These are phyloP conservation scores for Dryas alaskensis DNA, from an alignment of 306 rosid species.

Conservation along the genomic window DNA sequence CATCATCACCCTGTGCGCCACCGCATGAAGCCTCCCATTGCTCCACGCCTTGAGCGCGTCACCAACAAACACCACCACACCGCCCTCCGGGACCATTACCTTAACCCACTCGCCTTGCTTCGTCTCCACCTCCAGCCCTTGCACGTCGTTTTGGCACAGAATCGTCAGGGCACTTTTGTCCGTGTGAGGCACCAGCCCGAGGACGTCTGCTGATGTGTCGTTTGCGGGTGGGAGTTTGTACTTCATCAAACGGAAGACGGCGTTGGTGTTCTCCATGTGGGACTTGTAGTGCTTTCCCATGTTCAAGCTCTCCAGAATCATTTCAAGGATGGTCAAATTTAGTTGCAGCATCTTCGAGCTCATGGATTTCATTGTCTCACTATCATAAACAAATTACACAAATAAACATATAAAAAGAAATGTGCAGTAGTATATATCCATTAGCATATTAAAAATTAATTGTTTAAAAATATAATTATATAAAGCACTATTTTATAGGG, in stretches of 20 bases:
- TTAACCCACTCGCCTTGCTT: conserved; percentile 47
- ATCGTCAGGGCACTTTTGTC: conserved; percentile 41
- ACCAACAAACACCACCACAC: conserved; percentile 38
- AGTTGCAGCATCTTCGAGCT: conserved; percentile 32
- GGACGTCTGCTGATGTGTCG: conserved; percentile 6
- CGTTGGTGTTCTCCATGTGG: conserved; percentile 25
- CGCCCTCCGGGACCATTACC: conserved; percentile 27
- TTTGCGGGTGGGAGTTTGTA: conserved; percentile 31
- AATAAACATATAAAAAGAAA: neutral
- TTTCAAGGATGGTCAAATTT: conserved; percentile 24
- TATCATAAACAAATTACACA: conserved; percentile 2
- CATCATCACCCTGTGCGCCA: conserved; percentile 44
- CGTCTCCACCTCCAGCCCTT: conserved; percentile 45
- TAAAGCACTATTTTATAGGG: too few relatives aligned
- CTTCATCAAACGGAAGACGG: conserved; percentile 31
- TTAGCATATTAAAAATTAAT: too few relatives aligned
- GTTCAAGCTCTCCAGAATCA: conserved; percentile 41
- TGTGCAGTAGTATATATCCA: neutral
- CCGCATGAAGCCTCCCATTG: conserved; percentile 51
- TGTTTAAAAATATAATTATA: too few relatives aligned
- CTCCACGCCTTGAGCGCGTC: conserved; percentile 57
- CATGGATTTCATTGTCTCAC: conserved; percentile 38
- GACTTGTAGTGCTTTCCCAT: conserved; percentile 31
- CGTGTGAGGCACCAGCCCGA: conserved; percentile 40
- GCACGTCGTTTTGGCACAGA: conserved; percentile 46